Percentiles rank a stretch among this genome's conserved stretches.
Evolutionary conservation across 768 basidiomycete genomes (phyloP).

Genomic region (Candolleomyces efflorescens): DNA sequence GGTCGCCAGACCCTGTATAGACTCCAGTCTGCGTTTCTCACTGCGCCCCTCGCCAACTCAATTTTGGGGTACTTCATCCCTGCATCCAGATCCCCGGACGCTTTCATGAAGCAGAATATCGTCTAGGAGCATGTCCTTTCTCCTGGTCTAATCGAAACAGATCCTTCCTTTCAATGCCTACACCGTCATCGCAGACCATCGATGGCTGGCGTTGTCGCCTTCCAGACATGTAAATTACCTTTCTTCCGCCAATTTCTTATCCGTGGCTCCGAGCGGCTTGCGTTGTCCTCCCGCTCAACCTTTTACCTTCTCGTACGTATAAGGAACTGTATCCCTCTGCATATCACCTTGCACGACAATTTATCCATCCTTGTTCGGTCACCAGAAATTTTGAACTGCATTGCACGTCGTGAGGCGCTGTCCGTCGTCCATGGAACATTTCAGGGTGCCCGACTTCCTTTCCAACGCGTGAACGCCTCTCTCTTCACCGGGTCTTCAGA

Average conservation of each 20-base stretch:
- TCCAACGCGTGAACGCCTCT: constrained; percentile 5
- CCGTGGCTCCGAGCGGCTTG: too few relatives aligned
- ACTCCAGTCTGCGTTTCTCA: constrained; percentile 18
- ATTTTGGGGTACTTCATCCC: constrained; percentile 8
- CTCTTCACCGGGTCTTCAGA: constrained; percentile 10
- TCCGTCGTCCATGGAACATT: too few relatives aligned
- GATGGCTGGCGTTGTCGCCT: not conserved
- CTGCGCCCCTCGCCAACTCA: constrained; percentile 10
- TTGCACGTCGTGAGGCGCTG: too few relatives aligned
- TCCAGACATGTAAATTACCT: not conserved
- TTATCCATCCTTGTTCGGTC: constrained; percentile 21
- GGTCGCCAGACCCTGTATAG: constrained; percentile 16
- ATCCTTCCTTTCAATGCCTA: too few relatives aligned
- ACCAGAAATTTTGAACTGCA: constrained; percentile 5
- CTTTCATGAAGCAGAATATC: constrained; percentile 1
- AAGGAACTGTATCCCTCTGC: not conserved
- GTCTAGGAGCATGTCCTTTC: not conserved
- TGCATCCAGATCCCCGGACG: constrained; percentile 13
- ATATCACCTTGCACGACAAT: not conserved
- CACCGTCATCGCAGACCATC: not conserved
- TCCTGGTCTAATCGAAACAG: not conserved
- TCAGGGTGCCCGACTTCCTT: too few relatives aligned
- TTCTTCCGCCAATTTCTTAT: too few relatives aligned
- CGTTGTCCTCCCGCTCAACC: not conserved
- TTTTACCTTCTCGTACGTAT: not conserved